Conservation (phyloP, 2,329 filamentous ascomycete species). For the Clonostachys solani region DNA sequence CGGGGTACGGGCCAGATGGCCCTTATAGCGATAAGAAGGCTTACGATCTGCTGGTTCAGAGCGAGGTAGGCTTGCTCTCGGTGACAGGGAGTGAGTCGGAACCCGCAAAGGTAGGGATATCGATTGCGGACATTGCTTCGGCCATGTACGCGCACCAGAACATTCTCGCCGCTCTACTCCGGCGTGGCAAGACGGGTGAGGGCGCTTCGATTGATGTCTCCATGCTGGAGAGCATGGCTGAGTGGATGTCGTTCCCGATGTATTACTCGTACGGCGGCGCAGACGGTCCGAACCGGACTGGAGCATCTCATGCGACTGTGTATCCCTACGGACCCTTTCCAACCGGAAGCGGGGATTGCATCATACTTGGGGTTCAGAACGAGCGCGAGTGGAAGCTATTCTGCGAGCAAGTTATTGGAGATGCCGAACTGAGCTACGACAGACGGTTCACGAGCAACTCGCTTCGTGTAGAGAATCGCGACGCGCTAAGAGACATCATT, state of each 20-base stretch:
- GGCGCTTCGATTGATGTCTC: conserved; percentile 49
- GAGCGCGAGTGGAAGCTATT: conserved; percentile 50
- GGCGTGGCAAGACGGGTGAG: conserved; percentile 40
- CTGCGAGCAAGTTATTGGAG: conserved; percentile 37
- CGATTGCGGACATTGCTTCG: conserved; percentile 49
- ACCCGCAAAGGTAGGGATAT: conserved; percentile 46
- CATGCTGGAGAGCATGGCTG: conserved; percentile 54
- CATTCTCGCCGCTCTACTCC: conserved; percentile 43
- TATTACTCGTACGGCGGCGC: conserved; percentile 47
- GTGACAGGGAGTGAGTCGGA: conserved; percentile 40
- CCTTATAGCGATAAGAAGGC: conserved; percentile 51
- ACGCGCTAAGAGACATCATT: conserved; percentile 39
- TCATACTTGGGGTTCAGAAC: conserved; percentile 55
- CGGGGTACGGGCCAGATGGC: conserved; percentile 44
- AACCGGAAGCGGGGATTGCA: conserved; percentile 37
- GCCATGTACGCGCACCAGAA: conserved; percentile 48
- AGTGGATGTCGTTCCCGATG: conserved; percentile 55
- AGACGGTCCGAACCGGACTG: conserved; percentile 33
- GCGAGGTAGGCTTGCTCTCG: conserved; percentile 46
- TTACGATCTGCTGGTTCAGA: conserved; percentile 50
- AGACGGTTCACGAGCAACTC: conserved; percentile 41
- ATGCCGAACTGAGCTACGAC: conserved; percentile 34
- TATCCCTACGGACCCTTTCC: conserved; percentile 54
- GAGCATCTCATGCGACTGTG: conserved; percentile 48
- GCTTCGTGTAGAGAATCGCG: conserved; percentile 38